These are phyloP conservation scores for Staphylotrichum longicolle DNA, from an alignment of 495 filamentous ascomycete species.

Conservation along the genomic window DNA sequence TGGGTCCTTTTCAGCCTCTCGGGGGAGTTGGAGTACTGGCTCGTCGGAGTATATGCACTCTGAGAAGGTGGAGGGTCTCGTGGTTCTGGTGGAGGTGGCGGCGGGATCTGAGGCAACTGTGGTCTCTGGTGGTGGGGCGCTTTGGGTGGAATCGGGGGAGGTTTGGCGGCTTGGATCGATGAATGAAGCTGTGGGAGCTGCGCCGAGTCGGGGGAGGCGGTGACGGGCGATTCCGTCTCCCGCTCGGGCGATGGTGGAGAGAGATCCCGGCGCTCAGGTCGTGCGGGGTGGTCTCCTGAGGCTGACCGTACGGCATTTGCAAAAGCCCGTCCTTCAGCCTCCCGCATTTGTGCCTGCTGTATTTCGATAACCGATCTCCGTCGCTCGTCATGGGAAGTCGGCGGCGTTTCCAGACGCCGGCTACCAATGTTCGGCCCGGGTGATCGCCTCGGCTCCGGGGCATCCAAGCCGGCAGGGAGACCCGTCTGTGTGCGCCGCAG, in stretches of 20 bases:
- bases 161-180: not conserved
- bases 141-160: constrained; percentile 12
- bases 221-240: constrained; percentile 20
- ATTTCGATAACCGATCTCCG: constrained; percentile 53
- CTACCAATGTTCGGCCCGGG: constrained; percentile 30
- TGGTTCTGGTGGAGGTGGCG: constrained; percentile 13
- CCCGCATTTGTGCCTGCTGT: constrained; percentile 68
- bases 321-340: constrained; percentile 69
- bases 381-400: constrained; percentile 39
- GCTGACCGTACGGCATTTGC: constrained; percentile 49
- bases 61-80: constrained; percentile 17
- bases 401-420: constrained; percentile 35
- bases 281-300: constrained; percentile 30
- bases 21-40: constrained; percentile 22
- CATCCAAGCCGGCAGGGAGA: constrained; percentile 34
- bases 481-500: constrained; percentile 51
- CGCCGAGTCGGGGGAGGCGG: constrained; percentile 29
- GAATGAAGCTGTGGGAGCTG: constrained; percentile 11
- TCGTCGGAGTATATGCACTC: constrained; percentile 7
- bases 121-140: not conserved
- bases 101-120: constrained; percentile 16
- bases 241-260: constrained; percentile 17
- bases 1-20: constrained; percentile 24
- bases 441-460: constrained; percentile 30
- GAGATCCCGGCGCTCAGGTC: constrained; percentile 12